A percentile compares a stretch with the other conserved stretches of the same genome.
phyloP scores from a whole-genome alignment of 139 green algal species.

The Eudorina sp. region DNA sequence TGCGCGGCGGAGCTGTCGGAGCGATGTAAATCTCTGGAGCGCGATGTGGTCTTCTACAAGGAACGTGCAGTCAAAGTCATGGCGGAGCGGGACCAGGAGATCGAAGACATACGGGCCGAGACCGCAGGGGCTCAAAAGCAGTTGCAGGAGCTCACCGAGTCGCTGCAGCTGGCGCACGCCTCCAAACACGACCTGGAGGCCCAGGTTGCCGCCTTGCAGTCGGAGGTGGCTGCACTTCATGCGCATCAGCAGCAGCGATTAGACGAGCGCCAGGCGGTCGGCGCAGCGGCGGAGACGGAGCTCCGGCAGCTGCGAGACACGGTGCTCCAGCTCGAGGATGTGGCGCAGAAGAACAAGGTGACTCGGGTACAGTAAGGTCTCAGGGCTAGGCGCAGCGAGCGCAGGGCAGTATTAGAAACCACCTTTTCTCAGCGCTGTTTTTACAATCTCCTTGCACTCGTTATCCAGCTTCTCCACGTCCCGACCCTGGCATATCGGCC shows the following conservation, averaged over 20 bases:
- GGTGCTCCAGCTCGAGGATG: not conserved
- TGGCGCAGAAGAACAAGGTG: not conserved
- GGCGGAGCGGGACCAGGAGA: not conserved
- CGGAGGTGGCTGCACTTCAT: not conserved
- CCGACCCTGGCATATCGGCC: too few relatives aligned
- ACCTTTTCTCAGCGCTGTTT: too few relatives aligned
- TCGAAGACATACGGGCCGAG: not conserved
- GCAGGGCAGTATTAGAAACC: too few relatives aligned
- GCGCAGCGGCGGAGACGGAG: not conserved
- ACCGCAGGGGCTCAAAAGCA: not conserved
- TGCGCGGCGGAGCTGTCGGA: not conserved
- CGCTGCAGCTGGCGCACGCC: not conserved
- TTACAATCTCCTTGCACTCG: too few relatives aligned
- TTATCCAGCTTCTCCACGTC: too few relatives aligned
- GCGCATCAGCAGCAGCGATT: not conserved
- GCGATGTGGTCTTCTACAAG: slow-evolving; percentile 9
- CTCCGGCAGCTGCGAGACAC: not conserved
- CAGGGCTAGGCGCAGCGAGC: too few relatives aligned
- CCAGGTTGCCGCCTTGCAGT: not conserved
- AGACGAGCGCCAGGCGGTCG: not conserved
- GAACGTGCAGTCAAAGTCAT: slow-evolving; percentile 4
- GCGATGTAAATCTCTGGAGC: not conserved
- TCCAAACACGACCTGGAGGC: not conserved
- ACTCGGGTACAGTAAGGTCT: not conserved
- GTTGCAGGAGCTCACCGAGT: not conserved